These are phyloP conservation scores for Luzula sylvatica DNA, from an alignment of 176 grass and related monocot species.

Conservation along the genomic window DNA sequence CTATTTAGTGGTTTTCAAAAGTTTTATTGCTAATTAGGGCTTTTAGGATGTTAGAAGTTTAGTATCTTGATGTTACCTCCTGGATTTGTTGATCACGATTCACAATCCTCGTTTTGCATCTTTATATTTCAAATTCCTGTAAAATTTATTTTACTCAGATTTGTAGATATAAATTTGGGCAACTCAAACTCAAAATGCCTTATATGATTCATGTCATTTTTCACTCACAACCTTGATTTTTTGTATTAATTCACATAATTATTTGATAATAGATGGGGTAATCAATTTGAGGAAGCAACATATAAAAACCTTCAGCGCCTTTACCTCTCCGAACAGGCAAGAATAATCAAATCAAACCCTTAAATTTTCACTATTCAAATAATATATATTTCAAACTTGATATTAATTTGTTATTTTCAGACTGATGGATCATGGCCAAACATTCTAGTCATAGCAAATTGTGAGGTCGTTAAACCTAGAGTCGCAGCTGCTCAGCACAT, in stretches of 20 bases:
- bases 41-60: not conserved
- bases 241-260: slow-evolving; percentile 22
- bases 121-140: too few species aligned
- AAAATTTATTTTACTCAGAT: not conserved
- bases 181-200: slow-evolving; percentile 1
- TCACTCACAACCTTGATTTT: too few species aligned
- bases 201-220: too few species aligned
- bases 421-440: slow-evolving; percentile 75
- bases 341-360: not conserved
- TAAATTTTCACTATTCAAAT: not conserved
- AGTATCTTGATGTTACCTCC: too few species aligned
- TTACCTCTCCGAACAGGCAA: slow-evolving; percentile 82
- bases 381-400: slow-evolving; percentile 1
- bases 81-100: too few species aligned
- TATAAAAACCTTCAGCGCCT: slow-evolving; percentile 70
- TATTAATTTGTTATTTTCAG: slow-evolving; percentile 17
- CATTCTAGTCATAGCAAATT: slow-evolving; percentile 77
- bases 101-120: too few species aligned
- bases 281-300: slow-evolving; percentile 57
- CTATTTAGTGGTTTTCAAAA: not conserved
- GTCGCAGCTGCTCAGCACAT: slow-evolving; percentile 82
- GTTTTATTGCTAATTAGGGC: not conserved
- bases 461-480: slow-evolving; percentile 77
- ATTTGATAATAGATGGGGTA: slow-evolving; percentile 55
- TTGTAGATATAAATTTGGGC: not conserved